Base-by-base conservation (phyloP, 805 yeast genomes). In the Huiozyma sinensis region DNA sequence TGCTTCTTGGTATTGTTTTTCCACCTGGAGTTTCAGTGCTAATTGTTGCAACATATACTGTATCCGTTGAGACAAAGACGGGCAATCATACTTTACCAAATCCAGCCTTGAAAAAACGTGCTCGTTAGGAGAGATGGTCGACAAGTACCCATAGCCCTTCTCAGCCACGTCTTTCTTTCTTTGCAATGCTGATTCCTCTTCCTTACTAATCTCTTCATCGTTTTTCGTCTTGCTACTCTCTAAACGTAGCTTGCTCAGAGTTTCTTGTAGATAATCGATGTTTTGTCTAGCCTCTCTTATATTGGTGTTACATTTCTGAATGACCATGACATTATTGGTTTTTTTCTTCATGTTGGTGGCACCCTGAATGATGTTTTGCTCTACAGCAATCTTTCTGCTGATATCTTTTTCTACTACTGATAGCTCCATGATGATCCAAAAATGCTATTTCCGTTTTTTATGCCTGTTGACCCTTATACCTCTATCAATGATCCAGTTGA, bases 21-120 rank as follows among this genome's bases (percentile, higher is more conserved):
- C 99, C 34, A 90, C 95, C 57, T 90, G 92, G 39, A 90, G 72
- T 64, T 92, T 92, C 63, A 90, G 88, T 60, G 89, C 95, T 47
- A 92, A 71, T 63, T 88, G 95, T 65, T 89, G 97, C 44, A 90
- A 73, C 97, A 92, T 89, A 55, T 85, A 81, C 64, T 87, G 96
- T 57, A 92, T 92, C 50, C 92, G 77, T 55, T 92, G 96, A 8
- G 97, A 96, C 52, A 92, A 68, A 0, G 95, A 85, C 0, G 97
- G 96, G 54, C 95, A 85, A 56, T 92, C 97, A 58, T 87, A 88
- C 55, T 88, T 88, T 59, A 87, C 73, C 45, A 92, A 70, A 61
- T 92, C 98, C 51, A 84, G 68, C 17, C 84, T 72, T 0, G 90
- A 76, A 56, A 73, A 83, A 5, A 54, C 55, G 27, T 59, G 56